Base-by-base conservation (phyloP, 1,284 basidiomycete genomes). In the Cryptococcus sp. region DNA sequence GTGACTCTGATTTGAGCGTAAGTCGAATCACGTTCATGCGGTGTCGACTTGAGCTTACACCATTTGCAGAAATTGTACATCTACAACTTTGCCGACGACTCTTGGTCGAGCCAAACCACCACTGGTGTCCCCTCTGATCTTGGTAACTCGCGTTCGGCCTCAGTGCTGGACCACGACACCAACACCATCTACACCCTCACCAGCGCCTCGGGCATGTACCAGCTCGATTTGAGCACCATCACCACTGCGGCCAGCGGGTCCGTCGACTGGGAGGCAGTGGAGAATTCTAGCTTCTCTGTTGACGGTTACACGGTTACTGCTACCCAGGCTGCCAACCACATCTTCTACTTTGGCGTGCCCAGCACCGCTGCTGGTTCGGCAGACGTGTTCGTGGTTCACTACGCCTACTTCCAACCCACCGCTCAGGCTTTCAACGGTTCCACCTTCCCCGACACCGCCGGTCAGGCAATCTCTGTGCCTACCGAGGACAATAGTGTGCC, bases 81-180 rank as follows among this genome's bases (percentile, higher is more conserved):
- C 50, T 79, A 76, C 71, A 66, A 75, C 62, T 78, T 79, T 63
- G 69, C 64, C 17, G 61, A 61, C 25, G 62, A 72, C 52, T 64
- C 71, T 4, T 80, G 79, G 79, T 77, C 75, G 11, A 77, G 71
- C 46, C 77, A 79, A 62, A 51, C 65, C 10, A 79, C 78, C 17
- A 63, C 75, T 11, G 68, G 69, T 6, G 66, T 64, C 3, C 76
- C 76, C 5, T 50, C 68, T 13, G 58, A 70, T 38, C 55, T 73
- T 13, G 69, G 70, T 35, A 67, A 68, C 55, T 71, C 75, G 40
- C 72, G 77, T 57, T 77, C 75, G 4, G 64, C 75, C 15, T 69
- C 88, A 27, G 85, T 93, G 61, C 83, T 93, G 42, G 91, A 94
- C 78, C 91, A 93, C 67, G 91, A 93, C 77, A 93, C 91, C 53